Percentiles rank a stretch among this genome's conserved stretches.
phyloP scores from a whole-genome alignment of 495 filamentous ascomycete species.

The Aspergillus egyptiacus region DNA sequence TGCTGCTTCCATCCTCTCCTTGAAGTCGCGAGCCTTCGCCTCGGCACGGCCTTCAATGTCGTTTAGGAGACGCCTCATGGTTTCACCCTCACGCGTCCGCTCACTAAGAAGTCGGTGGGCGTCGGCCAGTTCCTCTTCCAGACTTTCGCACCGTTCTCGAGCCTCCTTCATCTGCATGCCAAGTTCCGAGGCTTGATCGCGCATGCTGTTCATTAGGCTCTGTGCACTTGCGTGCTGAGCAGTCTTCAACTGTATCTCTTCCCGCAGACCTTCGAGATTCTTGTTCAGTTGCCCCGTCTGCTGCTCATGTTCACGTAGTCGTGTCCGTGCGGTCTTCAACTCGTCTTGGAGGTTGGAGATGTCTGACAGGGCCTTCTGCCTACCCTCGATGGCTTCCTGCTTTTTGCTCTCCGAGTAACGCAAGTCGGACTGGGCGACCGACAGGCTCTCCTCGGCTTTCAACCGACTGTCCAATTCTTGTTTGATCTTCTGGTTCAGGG shows the following conservation, averaged over 20 bases:
- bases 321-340: conserved; percentile 53
- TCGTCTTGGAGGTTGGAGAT: conserved; percentile 67
- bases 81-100: conserved; percentile 90
- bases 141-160: conserved; percentile 68
- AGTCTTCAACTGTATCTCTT: conserved; percentile 77
- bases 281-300: conserved; percentile 57
- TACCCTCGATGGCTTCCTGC: conserved; percentile 64
- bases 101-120: conserved; percentile 83
- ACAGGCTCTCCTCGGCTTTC: conserved; percentile 70
- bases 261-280: conserved; percentile 60
- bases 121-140: conserved; percentile 92
- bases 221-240: conserved; percentile 84
- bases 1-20: conserved; percentile 79
- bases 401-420: conserved; percentile 69
- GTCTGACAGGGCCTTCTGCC: conserved; percentile 62
- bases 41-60: conserved; percentile 84
- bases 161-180: conserved; percentile 92
- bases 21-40: conserved; percentile 75
- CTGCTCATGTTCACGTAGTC: conserved; percentile 65
- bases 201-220: conserved; percentile 81
- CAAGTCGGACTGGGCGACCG: conserved; percentile 64
- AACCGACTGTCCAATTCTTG: conserved; percentile 66
- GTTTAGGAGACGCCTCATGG: conserved; percentile 81
- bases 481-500: conserved; percentile 66
- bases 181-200: conserved; percentile 82